phyloP scores from a whole-genome alignment of 2,329 filamentous ascomycete species.

The Pseudogymnoascus sp. region DNA sequence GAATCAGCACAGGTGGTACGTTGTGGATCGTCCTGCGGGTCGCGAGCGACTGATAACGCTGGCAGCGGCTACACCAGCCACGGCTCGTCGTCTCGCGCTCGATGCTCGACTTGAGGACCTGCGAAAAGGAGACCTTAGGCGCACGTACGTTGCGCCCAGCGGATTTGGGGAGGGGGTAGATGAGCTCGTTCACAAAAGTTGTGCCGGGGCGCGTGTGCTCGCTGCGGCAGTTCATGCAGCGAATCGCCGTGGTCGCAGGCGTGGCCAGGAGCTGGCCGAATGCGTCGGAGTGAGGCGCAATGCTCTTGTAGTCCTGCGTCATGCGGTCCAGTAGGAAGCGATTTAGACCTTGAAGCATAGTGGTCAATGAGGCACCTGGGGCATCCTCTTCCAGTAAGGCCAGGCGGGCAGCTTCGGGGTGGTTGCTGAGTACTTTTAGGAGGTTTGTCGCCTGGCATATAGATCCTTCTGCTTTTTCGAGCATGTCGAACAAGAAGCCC shows the following conservation, averaged over 20 bases:
- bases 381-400: conserved; percentile 80
- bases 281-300: conserved; percentile 51
- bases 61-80: conserved; percentile 89
- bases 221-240: conserved; percentile 79
- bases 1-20: conserved; percentile 76
- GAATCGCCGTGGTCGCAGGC: conserved; percentile 63
- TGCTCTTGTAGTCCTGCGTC: conserved; percentile 64
- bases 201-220: conserved; percentile 75
- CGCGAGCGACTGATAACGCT: conserved; percentile 79
- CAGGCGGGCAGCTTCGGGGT: conserved; percentile 68
- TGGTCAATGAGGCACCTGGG: conserved; percentile 63
- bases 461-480: conserved; percentile 87
- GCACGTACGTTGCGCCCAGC: conserved; percentile 42
- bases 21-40: conserved; percentile 78
- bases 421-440: conserved; percentile 77
- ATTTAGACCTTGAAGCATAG: conserved; percentile 79
- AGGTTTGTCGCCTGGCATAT: conserved; percentile 97
- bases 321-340: conserved; percentile 81
- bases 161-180: conserved; percentile 60
- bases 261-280: conserved; percentile 72
- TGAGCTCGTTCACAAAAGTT: conserved; percentile 76
- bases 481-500: conserved; percentile 94
- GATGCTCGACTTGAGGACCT: conserved; percentile 85
- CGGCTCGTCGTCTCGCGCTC: conserved; percentile 82
- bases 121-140: conserved; percentile 66